phyloP scores from a whole-genome alignment of 805 yeast genomes.

The Metschnikowia picachoensis region DNA sequence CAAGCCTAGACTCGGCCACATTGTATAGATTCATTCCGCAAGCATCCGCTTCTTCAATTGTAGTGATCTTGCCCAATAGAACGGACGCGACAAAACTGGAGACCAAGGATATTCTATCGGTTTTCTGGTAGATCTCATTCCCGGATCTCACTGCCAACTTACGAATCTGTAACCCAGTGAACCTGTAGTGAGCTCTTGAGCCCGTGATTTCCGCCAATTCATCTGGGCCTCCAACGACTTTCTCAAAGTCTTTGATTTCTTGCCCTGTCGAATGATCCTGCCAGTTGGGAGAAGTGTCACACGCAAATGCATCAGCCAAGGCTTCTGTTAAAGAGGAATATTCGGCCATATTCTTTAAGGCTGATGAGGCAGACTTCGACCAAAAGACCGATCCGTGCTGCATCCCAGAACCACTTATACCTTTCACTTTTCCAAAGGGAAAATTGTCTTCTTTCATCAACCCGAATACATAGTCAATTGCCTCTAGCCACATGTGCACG shows the following conservation, averaged over 20 bases:
- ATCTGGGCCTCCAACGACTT: slow-evolving; percentile 53
- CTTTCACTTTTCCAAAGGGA: slow-evolving; percentile 56
- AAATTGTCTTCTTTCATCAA: slow-evolving; percentile 48
- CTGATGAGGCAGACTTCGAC: slow-evolving; percentile 46
- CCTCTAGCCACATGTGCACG: slow-evolving; percentile 87
- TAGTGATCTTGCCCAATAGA: slow-evolving; percentile 58
- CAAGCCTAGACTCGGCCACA: slow-evolving; percentile 52
- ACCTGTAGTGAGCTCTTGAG: slow-evolving; percentile 82
- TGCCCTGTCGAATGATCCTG: slow-evolving; percentile 85
- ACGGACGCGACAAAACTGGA: slow-evolving; percentile 76
- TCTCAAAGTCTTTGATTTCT: slow-evolving; percentile 62
- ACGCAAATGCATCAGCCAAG: slow-evolving; percentile 52
- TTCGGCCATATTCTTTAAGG: slow-evolving; percentile 37
- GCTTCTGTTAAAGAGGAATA: slow-evolving; percentile 41
- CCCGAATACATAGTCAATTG: slow-evolving; percentile 61
- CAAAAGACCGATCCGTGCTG: slow-evolving; percentile 91
- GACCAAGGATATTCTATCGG: slow-evolving; percentile 65
- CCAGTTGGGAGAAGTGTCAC: slow-evolving; percentile 81
- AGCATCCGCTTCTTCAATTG: slow-evolving; percentile 79
- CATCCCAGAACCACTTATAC: slow-evolving; percentile 83
- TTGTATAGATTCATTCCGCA: slow-evolving; percentile 93
- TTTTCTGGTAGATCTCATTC: slow-evolving; percentile 50
- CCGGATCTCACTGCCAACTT: slow-evolving; percentile 55
- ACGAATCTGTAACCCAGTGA: slow-evolving; percentile 89
- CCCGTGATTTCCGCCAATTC: slow-evolving; percentile 69